phyloP scores from a whole-genome alignment of 208 protist genomes.

The Trypanosoma scelopori region DNA sequence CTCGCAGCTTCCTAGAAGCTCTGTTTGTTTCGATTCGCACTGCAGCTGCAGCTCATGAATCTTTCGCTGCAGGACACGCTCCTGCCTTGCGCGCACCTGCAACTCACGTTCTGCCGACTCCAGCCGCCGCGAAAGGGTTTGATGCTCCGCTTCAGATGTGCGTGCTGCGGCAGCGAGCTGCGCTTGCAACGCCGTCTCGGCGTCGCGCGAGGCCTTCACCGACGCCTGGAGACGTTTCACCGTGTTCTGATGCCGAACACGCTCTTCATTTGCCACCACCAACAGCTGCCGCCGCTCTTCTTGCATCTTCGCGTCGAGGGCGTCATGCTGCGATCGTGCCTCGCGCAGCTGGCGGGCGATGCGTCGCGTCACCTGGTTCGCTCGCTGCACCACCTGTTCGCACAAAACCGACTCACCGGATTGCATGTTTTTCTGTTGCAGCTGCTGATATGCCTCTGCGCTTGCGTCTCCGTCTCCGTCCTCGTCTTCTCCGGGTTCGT shows the following conservation, averaged over 20 bases:
- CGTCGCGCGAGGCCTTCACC: slow-evolving; percentile 11
- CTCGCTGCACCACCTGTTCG: slow-evolving; percentile 3
- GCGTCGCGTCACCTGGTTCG: background rate
- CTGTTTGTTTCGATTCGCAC: background rate
- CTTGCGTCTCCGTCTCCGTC: slow-evolving; percentile 3
- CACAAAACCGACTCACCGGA: background rate
- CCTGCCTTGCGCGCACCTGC: slow-evolving; percentile 2
- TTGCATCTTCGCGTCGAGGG: background rate
- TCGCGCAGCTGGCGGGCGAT: slow-evolving; percentile 1
- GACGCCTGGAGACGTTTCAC: slow-evolving; percentile 14
- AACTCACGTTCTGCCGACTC: slow-evolving; percentile 17
- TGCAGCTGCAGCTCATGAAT: slow-evolving; percentile 14
- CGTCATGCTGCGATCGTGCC: background rate
- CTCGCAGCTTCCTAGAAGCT: background rate
- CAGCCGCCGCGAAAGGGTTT: slow-evolving; percentile 13
- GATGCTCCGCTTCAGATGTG: slow-evolving; percentile 12
- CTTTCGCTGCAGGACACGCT: slow-evolving; percentile 3
- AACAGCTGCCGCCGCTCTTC: slow-evolving; percentile 13
- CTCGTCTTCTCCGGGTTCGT: background rate
- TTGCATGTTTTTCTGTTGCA: background rate
- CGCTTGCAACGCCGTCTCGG: background rate
- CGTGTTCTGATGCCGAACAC: slow-evolving; percentile 13
- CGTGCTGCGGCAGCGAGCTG: slow-evolving; percentile 5
- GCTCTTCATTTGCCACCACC: background rate
- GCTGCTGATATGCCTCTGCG: slow-evolving; percentile 4